Base-by-base conservation (phyloP, 2,329 filamentous ascomycete species). In the Colletotrichum echinochloae region DNA sequence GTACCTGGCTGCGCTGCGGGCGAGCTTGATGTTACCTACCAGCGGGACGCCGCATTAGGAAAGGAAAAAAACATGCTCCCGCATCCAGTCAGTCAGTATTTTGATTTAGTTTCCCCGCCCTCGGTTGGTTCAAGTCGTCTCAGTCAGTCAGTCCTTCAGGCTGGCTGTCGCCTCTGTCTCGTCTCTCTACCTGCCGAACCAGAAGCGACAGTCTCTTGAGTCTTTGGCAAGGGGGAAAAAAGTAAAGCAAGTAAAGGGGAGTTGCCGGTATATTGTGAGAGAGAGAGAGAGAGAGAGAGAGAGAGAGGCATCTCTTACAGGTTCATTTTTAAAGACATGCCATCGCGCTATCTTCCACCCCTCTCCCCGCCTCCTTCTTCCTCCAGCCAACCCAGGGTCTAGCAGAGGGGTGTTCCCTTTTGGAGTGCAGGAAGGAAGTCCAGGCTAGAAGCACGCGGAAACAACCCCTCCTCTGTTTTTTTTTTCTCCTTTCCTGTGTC, bases 21-120 rank as follows among this genome's bases (percentile, higher is more conserved):
- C 14, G 26, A 37, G n/a, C 18, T 5, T 9, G 28, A n/a, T 59
- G 66, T 65, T 28, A 23, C 16, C n/a, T n/a, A n/a, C n/a, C n/a
- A n/a, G n/a, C n/a, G n/a, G 26, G 60, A 23, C 28, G 57, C 67
- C 64, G 67, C 64, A 67, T 57, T 70, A 67, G 67, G 67, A 67
- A 70, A 70, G 57, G 56, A 59, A 70, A 60, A 49, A 70, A 70
- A 54, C 65, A 70, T 39, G 55, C 44, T 62, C 51, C 67, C 67
- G 57, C 67, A 62, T 70, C 39, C 57, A 54, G 37, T 55, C 67
- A 62, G 67, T 33, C 57, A 54, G 37, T 55, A 49, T 59, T 62
- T 62, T 67, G 60, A 63, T 63, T 26, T 48, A 37, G 41, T 51
- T 55, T 26, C 59, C 57, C 59, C 56, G n/a, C 62, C 55, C 37